These are phyloP conservation scores for Sphaerulina vaccinii DNA, from an alignment of 2,329 filamentous ascomycete species.

Conservation along the genomic window DNA sequence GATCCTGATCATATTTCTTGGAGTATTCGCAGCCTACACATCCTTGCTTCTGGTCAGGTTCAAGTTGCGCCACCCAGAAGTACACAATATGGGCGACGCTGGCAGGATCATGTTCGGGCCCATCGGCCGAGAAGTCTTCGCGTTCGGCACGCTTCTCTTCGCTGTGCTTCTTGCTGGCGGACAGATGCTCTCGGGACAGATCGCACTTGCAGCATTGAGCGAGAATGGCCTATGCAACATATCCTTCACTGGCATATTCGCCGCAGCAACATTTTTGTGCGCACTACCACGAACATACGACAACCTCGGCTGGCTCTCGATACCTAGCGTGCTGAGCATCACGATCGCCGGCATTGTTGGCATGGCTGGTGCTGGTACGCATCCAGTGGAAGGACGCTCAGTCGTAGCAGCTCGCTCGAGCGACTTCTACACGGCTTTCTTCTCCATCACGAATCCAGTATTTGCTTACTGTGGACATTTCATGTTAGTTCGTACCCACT, in stretches of 20 bases:
- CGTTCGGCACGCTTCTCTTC: constrained; percentile 52
- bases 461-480: constrained; percentile 56
- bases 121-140: constrained; percentile 28
- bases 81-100: constrained; percentile 41
- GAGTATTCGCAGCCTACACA: constrained; percentile 53
- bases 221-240: constrained; percentile 50
- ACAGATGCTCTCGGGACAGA: constrained; percentile 53
- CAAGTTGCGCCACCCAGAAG: constrained; percentile 39
- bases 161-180: constrained; percentile 53
- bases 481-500: constrained; percentile 55
- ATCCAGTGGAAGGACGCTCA: constrained; percentile 41
- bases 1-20: constrained; percentile 51
- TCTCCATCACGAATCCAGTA: constrained; percentile 53
- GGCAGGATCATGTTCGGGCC: constrained; percentile 37
- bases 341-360: constrained; percentile 51
- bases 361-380: constrained; percentile 45
- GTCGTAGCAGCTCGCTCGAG: constrained; percentile 42
- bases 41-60: constrained; percentile 51
- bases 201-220: constrained; percentile 49
- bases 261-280: constrained; percentile 47
- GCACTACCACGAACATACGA: constrained; percentile 53
- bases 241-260: constrained; percentile 48
- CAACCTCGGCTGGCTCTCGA: constrained; percentile 47
- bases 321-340: constrained; percentile 49
- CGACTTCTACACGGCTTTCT: constrained; percentile 47